Conservation (phyloP, 768 basidiomycete species). For the Lepiota brunneoincarnata region DNA sequence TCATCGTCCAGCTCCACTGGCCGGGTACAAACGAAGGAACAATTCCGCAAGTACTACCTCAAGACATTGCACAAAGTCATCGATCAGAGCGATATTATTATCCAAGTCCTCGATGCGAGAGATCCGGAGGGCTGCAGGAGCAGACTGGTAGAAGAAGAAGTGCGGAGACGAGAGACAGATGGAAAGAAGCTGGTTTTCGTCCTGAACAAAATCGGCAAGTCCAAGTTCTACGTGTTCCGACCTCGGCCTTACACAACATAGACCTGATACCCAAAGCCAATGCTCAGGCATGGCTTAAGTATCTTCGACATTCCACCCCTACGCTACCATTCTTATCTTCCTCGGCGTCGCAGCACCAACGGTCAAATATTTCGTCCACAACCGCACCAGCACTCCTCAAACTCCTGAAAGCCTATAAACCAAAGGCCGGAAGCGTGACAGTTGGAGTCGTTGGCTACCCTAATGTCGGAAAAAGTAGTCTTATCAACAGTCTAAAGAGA, state of each 20-base stretch:
- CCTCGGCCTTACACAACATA: slow-evolving; percentile 25
- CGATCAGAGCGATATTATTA: slow-evolving; percentile 87
- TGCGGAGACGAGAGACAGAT: slow-evolving; percentile 77
- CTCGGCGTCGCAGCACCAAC: slow-evolving; percentile 72
- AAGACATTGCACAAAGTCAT: slow-evolving; percentile 88
- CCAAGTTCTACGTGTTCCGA: not conserved
- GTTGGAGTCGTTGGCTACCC: slow-evolving; percentile 95
- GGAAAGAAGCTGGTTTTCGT: slow-evolving; percentile 93
- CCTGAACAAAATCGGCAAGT: slow-evolving; percentile 93
- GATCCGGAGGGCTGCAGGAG: slow-evolving; percentile 95
- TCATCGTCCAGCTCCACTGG: slow-evolving; percentile 22
- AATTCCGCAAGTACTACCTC: slow-evolving; percentile 70
- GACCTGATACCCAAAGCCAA: slow-evolving; percentile 89
- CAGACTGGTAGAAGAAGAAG: slow-evolving; percentile 91
- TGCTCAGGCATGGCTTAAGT: slow-evolving; percentile 85
- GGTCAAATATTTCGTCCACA: slow-evolving; percentile 74
- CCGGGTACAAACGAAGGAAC: slow-evolving; percentile 58
- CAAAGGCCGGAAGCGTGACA: slow-evolving; percentile 68
- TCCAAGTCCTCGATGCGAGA: slow-evolving; percentile 89
- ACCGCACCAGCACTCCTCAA: slow-evolving; percentile 77
- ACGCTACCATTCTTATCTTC: slow-evolving; percentile 89
- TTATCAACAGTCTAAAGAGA: slow-evolving; percentile 91
- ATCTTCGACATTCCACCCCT: slow-evolving; percentile 90
- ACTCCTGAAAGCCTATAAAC: slow-evolving; percentile 81
- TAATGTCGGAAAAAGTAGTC: slow-evolving; percentile 93